phyloP scores from a whole-genome alignment of 257 asterid genomes.

The Solanum sejunctum region DNA sequence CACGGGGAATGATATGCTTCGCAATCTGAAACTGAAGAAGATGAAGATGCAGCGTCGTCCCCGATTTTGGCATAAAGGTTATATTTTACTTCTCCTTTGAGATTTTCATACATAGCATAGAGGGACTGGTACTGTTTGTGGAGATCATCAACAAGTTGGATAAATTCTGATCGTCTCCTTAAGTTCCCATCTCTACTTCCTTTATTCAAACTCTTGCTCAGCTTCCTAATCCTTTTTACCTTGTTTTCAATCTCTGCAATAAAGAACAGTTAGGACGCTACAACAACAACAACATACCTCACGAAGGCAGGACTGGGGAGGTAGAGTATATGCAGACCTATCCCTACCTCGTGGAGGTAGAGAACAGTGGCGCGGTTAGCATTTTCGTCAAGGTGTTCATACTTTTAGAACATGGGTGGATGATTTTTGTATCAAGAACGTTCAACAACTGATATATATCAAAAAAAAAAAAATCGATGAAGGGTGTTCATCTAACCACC shows the following conservation, averaged over 20 bases:
- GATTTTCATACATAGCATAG: constrained; percentile 40
- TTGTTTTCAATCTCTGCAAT: constrained; percentile 48
- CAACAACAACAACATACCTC: background rate
- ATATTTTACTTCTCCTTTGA: constrained; percentile 44
- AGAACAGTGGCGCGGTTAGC: background rate
- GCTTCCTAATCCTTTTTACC: constrained; percentile 37
- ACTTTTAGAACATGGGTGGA: too few species aligned
- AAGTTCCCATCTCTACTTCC: constrained; percentile 48
- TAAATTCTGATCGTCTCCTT: constrained; percentile 41
- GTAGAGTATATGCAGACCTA: background rate
- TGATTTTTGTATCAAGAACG: too few species aligned
- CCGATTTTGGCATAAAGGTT: constrained; percentile 2
- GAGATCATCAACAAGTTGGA: constrained; percentile 55
- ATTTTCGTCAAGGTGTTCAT: too few species aligned
- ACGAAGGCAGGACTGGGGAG: background rate
- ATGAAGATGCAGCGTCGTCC: constrained; percentile 24
- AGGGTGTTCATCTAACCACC: too few species aligned
- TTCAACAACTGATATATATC: too few species aligned
- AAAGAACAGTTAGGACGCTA: background rate
- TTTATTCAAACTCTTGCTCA: constrained; percentile 34
- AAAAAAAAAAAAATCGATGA: too few species aligned
- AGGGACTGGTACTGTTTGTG: constrained; percentile 58
- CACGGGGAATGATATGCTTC: constrained; percentile 38
- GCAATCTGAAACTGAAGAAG: constrained; percentile 22
- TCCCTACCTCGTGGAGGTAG: background rate